Conservation (phyloP, 495 filamentous ascomycete genomes). For the Hyaloscypha finlandica region DNA sequence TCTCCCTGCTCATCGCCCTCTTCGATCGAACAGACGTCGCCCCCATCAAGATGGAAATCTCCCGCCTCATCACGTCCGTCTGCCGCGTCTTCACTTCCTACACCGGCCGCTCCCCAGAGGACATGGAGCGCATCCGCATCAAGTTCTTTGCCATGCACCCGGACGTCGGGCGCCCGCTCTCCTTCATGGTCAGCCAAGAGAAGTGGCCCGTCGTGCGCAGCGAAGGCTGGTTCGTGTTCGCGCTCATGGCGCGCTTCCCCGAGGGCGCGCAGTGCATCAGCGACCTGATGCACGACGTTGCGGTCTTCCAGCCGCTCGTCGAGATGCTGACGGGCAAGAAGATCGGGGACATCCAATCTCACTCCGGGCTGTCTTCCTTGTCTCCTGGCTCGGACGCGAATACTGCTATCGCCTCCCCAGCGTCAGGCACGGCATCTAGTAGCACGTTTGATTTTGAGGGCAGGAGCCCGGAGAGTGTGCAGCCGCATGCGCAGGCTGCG, state of each 20-base stretch:
- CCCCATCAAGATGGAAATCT: conserved; percentile 73
- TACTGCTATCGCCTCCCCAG: not conserved
- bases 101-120: conserved; percentile 28
- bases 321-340: conserved; percentile 48
- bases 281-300: conserved; percentile 49
- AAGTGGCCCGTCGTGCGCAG: conserved; percentile 71
- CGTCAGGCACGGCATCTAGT: not conserved
- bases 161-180: conserved; percentile 54
- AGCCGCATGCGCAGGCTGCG: conserved; percentile 33
- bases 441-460: not conserved
- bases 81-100: conserved; percentile 60
- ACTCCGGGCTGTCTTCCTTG: not conserved
- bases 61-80: conserved; percentile 63
- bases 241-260: conserved; percentile 60
- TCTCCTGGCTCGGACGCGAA: not conserved
- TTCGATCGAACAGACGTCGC: conserved; percentile 59
- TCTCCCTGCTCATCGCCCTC: conserved; percentile 62
- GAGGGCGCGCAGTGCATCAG: conserved; percentile 54
- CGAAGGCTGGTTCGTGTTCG: conserved; percentile 75
- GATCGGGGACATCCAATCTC: conserved; percentile 22
- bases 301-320: conserved; percentile 49
- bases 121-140: conserved; percentile 38
- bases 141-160: conserved; percentile 54
- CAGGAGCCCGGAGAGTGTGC: conserved; percentile 10
- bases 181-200: conserved; percentile 63